These are phyloP conservation scores for Diaporthe longicolla DNA, from an alignment of 2,329 filamentous ascomycete species.

Conservation along the genomic window DNA sequence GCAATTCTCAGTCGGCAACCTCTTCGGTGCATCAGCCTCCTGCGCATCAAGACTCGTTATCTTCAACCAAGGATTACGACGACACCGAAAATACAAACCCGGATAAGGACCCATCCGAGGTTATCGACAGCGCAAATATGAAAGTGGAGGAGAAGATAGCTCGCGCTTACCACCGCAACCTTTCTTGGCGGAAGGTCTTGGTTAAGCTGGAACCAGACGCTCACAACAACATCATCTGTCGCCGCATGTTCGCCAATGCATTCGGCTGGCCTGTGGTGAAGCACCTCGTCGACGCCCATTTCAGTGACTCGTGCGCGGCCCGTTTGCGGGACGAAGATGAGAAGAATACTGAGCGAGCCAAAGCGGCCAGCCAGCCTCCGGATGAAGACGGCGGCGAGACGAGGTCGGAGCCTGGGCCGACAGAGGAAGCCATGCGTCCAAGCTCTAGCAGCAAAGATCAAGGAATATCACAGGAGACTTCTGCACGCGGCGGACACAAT, in stretches of 20 bases:
- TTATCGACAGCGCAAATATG: constrained; percentile 77
- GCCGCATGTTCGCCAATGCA: constrained; percentile 96
- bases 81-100: constrained; percentile 63
- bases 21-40: constrained; percentile 55
- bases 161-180: constrained; percentile 89
- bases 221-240: constrained; percentile 98
- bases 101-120: constrained; percentile 60
- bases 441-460: not conserved
- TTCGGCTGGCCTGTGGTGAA: constrained; percentile 98
- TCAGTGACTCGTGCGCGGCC: constrained; percentile 80
- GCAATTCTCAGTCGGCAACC: constrained; percentile 47
- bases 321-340: constrained; percentile 78
- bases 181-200: constrained; percentile 97
- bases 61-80: constrained; percentile 66
- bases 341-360: constrained; percentile 77
- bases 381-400: constrained; percentile 77
- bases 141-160: constrained; percentile 98
- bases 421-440: constrained; percentile 7
- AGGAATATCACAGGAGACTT: not conserved
- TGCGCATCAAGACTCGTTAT: constrained; percentile 59
- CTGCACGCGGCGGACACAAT: constrained; percentile 37
- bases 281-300: constrained; percentile 95
- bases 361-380: constrained; percentile 68
- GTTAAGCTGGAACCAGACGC: constrained; percentile 96
- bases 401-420: constrained; percentile 51